Evolutionary conservation across 345 rosid species (phyloP).

Genomic region (Salix exigua): DNA sequence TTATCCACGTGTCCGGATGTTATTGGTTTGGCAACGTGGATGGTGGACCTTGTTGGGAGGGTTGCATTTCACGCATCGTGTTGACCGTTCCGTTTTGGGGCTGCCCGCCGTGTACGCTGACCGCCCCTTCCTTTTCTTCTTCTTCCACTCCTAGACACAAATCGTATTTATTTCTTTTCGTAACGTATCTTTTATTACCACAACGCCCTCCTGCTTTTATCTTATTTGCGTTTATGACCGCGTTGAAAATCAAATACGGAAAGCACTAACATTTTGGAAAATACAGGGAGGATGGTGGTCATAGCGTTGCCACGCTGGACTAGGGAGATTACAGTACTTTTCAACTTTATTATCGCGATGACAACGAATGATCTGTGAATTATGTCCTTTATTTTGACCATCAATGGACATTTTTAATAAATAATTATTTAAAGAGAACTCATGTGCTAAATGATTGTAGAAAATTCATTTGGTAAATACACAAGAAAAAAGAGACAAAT

Average conservation of each 20-base stretch:
- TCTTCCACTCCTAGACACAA: background rate
- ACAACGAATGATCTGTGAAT: background rate
- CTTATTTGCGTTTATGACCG: background rate
- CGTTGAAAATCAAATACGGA: background rate
- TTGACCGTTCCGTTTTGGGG: conserved; percentile 7
- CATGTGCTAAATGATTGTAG: too few species aligned
- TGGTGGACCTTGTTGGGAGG: background rate
- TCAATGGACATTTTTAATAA: too few species aligned
- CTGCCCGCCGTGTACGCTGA: conserved; percentile 31
- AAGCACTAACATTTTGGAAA: background rate
- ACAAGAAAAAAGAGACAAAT: too few species aligned
- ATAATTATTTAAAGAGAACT: too few species aligned
- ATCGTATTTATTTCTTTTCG: background rate
- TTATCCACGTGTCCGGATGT: background rate
- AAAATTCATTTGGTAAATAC: too few species aligned
- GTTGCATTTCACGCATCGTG: conserved; percentile 4
- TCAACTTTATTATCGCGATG: background rate
- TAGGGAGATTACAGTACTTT: background rate
- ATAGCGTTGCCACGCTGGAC: background rate
- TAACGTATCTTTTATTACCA: background rate
- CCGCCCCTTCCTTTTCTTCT: conserved; percentile 13
- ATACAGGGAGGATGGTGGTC: background rate
- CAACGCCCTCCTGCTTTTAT: background rate
- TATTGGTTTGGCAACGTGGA: conserved; percentile 18
- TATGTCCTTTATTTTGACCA: background rate